Evolutionary conservation across 495 filamentous ascomycete species (phyloP).

Genomic region (Parmelia sp.): DNA sequence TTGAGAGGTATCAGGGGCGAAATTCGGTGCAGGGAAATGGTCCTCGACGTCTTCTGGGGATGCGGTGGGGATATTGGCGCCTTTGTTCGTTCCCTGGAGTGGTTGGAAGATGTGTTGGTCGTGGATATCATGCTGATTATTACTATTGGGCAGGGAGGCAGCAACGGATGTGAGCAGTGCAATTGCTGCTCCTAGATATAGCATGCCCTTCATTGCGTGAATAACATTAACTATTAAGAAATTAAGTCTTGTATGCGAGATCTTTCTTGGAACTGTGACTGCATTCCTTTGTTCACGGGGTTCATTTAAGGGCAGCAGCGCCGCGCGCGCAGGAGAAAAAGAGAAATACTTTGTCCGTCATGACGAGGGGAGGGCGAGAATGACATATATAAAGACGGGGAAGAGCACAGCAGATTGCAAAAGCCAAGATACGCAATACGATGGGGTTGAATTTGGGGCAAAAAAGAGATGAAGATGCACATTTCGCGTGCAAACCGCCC

Average conservation of each 20-base stretch:
- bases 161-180: constrained; percentile 58
- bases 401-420: background rate
- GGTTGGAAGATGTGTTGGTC: constrained; percentile 1
- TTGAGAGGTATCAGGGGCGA: background rate
- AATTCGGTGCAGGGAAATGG: background rate
- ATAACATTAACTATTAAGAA: constrained; percentile 10
- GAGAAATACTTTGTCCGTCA: background rate
- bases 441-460: background rate
- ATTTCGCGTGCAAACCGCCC: background rate
- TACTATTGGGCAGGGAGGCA: constrained; percentile 29
- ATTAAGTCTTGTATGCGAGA: background rate
- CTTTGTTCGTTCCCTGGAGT: background rate
- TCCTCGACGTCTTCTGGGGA: background rate
- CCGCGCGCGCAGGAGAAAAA: background rate
- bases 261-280: background rate
- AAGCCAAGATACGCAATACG: background rate
- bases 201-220: constrained; percentile 56
- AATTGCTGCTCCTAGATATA: constrained; percentile 59
- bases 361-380: background rate
- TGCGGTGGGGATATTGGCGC: too few relatives aligned
- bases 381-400: background rate
- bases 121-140: background rate
- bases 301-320: background rate
- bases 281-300: background rate
- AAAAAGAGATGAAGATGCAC: background rate